A percentile compares a stretch with the other conserved stretches of the same genome.
These are phyloP conservation scores for Iris pallida DNA, from an alignment of 116 monocot species.

Conservation along the genomic window DNA sequence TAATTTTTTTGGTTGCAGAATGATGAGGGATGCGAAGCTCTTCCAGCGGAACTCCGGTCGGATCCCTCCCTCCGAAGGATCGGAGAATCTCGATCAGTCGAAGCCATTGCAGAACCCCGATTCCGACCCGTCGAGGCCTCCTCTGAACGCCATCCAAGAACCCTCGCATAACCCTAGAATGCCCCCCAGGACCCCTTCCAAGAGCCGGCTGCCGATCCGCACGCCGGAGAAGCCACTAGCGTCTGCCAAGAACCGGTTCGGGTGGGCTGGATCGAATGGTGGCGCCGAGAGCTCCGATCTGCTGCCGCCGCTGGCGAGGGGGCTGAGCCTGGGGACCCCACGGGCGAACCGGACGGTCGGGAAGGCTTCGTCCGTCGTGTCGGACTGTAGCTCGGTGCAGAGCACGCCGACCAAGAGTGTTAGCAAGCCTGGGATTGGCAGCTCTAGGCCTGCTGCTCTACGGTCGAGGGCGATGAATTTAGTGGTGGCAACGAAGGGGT, in stretches of 20 bases:
- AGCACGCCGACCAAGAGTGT: constrained; percentile 92
- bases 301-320: constrained; percentile 32
- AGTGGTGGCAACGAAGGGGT: constrained; percentile 27
- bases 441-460: constrained; percentile 34
- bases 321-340: constrained; percentile 43
- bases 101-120: constrained; percentile 23
- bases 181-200: constrained; percentile 41
- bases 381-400: constrained; percentile 64
- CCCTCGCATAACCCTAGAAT: constrained; percentile 25
- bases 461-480: constrained; percentile 27
- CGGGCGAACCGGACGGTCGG: constrained; percentile 31
- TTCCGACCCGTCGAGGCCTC: constrained; percentile 41
- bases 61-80: constrained; percentile 19
- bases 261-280: constrained; percentile 34
- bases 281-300: constrained; percentile 9
- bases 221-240: constrained; percentile 66
- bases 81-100: constrained; percentile 48
- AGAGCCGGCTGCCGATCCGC: constrained; percentile 26
- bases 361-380: constrained; percentile 51
- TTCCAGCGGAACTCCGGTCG: constrained; percentile 40
- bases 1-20: constrained; percentile 29
- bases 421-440: constrained; percentile 47
- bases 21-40: constrained; percentile 60
- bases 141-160: constrained; percentile 63
- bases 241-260: constrained; percentile 45